These are phyloP conservation scores for Eremothecium sinecaudum DNA, from an alignment of 1,139 yeast species.

Conservation along the genomic window DNA sequence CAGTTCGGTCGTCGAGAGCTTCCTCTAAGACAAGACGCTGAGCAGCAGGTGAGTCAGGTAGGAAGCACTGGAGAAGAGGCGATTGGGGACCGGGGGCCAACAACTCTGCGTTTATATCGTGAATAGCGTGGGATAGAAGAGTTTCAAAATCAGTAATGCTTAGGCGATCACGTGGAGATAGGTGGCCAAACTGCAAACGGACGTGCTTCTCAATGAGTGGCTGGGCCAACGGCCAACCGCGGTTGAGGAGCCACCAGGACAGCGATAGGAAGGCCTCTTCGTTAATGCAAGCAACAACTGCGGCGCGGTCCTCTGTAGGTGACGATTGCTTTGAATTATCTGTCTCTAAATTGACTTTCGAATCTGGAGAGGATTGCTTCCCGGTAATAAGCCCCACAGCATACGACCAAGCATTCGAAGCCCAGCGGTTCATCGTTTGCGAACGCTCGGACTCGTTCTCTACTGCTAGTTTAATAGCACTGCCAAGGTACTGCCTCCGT, in stretches of 20 bases:
- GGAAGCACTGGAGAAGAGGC: conserved; percentile 14
- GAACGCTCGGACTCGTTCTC: conserved; percentile 24
- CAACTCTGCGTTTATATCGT: conserved; percentile 34
- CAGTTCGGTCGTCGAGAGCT: conserved; percentile 31
- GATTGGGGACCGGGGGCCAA: conserved; percentile 17
- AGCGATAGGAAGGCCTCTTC: conserved; percentile 81
- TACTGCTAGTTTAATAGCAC: conserved; percentile 59
- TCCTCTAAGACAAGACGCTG: conserved; percentile 33
- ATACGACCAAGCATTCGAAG: neutral
- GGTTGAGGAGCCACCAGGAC: conserved; percentile 90
- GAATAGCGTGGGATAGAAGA: conserved; percentile 33
- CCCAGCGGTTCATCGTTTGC: neutral
- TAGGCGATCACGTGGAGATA: conserved; percentile 67
- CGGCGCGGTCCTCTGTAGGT: neutral
- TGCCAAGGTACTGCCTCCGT: conserved; percentile 71
- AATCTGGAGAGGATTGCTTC: neutral
- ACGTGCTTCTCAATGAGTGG: conserved; percentile 51
- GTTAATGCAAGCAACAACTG: conserved; percentile 29
- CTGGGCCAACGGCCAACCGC: conserved; percentile 64
- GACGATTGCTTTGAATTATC: neutral
- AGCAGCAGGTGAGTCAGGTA: conserved; percentile 30
- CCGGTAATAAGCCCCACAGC: neutral
- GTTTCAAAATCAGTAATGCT: conserved; percentile 49
- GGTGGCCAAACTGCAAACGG: conserved; percentile 46
- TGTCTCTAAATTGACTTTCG: conserved; percentile 18